These are phyloP conservation scores for Lachancea lanzarotensis DNA, from an alignment of 805 yeast species.

Conservation along the genomic window DNA sequence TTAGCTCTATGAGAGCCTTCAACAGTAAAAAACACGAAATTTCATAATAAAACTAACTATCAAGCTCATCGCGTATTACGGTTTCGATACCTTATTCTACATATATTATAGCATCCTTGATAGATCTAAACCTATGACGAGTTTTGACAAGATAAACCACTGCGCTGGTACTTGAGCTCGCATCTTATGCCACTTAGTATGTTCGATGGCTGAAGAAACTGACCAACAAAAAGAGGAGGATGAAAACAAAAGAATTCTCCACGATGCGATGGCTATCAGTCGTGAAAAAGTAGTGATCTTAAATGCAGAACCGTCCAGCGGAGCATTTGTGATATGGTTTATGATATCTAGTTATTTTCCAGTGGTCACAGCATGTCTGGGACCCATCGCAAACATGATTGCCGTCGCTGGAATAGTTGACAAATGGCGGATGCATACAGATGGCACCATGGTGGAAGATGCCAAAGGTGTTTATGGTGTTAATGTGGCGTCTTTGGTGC, in stretches of 20 bases:
- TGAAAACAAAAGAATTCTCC: slow-evolving; percentile 7
- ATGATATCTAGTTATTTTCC: slow-evolving; percentile 64
- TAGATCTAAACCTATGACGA: too few species aligned
- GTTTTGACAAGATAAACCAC: too few species aligned
- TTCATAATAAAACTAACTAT: too few species aligned
- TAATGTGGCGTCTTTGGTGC: slow-evolving; percentile 54
- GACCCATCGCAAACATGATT: slow-evolving; percentile 70
- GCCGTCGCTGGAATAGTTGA: slow-evolving; percentile 67
- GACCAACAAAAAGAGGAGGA: background rate
- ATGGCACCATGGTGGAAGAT: slow-evolving; percentile 31
- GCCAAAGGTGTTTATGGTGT: slow-evolving; percentile 42
- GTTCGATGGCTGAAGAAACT: background rate
- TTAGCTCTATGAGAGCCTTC: too few species aligned
- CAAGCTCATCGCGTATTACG: too few species aligned
- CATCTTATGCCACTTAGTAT: background rate
- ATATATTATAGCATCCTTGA: too few species aligned
- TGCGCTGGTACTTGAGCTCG: background rate
- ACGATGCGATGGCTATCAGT: slow-evolving; percentile 19
- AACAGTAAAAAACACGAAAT: too few species aligned
- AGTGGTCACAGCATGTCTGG: slow-evolving; percentile 66
- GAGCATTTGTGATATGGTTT: slow-evolving; percentile 46
- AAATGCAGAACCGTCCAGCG: slow-evolving; percentile 23
- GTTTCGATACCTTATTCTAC: too few species aligned
- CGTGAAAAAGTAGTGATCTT: slow-evolving; percentile 24
- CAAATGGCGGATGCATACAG: slow-evolving; percentile 47